These are phyloP conservation scores for Hysterium pulicare DNA, from an alignment of 2,329 filamentous ascomycete genomes.

Conservation along the genomic window DNA sequence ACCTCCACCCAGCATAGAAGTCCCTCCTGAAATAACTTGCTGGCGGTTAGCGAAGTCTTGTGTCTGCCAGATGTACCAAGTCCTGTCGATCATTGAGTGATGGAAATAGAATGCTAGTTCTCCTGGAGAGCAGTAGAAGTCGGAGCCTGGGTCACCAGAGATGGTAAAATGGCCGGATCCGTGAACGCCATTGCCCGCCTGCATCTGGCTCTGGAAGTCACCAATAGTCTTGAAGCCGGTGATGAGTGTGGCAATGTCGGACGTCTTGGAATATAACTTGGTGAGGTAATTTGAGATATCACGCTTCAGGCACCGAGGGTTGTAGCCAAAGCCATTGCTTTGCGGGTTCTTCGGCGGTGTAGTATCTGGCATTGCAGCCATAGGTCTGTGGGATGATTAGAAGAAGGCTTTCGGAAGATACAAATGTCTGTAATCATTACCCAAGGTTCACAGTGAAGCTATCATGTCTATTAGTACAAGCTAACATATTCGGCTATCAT, in stretches of 20 bases:
- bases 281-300: conserved; percentile 32
- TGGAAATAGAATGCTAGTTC: conserved; percentile 50
- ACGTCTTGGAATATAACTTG: conserved; percentile 19
- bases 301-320: conserved; percentile 38
- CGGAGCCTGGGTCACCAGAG: conserved; percentile 45
- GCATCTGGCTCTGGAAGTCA: conserved; percentile 38
- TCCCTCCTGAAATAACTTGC: conserved; percentile 42
- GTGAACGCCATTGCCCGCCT: conserved; percentile 44
- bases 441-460: conserved; percentile 30
- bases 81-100: conserved; percentile 47
- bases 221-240: conserved; percentile 22
- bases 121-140: conserved; percentile 45
- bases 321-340: conserved; percentile 28
- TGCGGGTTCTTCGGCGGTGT: conserved; percentile 42
- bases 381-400: conserved; percentile 14
- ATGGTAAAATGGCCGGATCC: conserved; percentile 47
- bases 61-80: conserved; percentile 53
- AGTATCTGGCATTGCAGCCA: conserved; percentile 19
- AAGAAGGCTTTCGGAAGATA: background rate
- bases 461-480: too few species aligned
- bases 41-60: conserved; percentile 37
- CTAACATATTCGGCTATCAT: too few species aligned
- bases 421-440: conserved; percentile 9
- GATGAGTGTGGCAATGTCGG: conserved; percentile 21
- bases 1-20: conserved; percentile 41